phyloP scores from a whole-genome alignment of 106 monocot genomes.

The Dendrobium chrysotoxum region DNA sequence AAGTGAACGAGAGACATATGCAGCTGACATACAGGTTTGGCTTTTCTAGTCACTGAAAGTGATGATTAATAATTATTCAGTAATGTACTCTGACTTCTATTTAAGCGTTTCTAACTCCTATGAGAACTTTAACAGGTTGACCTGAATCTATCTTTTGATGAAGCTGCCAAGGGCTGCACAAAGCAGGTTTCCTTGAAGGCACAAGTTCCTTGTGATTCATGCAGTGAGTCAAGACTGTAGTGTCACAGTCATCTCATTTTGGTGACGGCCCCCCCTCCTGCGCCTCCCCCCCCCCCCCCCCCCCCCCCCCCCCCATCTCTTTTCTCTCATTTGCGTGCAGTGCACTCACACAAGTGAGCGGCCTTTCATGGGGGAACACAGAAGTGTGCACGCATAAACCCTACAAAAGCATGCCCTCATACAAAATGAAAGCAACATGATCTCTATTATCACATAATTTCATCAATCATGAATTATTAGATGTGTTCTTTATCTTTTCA shows the following conservation, averaged over 20 bases:
- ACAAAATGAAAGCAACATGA: not conserved
- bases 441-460: not conserved
- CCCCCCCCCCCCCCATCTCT: not conserved
- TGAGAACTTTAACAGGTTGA: constrained; percentile 35
- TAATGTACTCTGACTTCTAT: not conserved
- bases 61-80: not conserved
- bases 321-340: not conserved
- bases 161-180: constrained; percentile 62
- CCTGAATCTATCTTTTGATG: constrained; percentile 45
- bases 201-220: constrained; percentile 43
- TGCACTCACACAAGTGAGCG: not conserved
- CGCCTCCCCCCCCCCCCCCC: too few relatives aligned
- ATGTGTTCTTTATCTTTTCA: not conserved
- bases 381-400: not conserved
- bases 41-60: not conserved
- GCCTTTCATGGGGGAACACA: not conserved
- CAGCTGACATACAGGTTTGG: constrained; percentile 68
- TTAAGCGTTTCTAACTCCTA: not conserved
- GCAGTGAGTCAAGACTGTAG: constrained; percentile 38
- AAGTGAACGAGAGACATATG: constrained; percentile 54
- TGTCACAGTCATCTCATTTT: not conserved
- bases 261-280: not conserved
- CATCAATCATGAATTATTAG: not conserved
- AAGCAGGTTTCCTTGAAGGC: constrained; percentile 47
- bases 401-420: not conserved